Base-by-base conservation (phyloP, 2,329 filamentous ascomycete species). In the Diaporthe batatas region DNA sequence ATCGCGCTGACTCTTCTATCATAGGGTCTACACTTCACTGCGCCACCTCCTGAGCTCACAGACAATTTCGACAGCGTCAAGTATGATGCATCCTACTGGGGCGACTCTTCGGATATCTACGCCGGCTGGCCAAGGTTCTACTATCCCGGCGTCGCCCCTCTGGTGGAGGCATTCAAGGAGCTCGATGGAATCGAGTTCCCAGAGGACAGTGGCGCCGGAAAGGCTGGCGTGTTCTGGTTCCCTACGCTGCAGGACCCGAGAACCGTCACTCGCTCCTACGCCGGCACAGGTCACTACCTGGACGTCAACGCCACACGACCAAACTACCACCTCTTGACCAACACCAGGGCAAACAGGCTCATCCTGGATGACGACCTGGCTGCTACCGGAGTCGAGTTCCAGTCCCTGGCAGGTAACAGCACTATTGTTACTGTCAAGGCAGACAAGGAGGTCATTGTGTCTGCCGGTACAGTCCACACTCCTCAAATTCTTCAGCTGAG, bases 361-460 rank as follows among this genome's bases (percentile, higher is more conserved):
- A 55, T 80, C 0, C 6, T 67, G 2, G 51, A 67, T 6, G 59
- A 72, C 18, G 25, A 72, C 14, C 67, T 82, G 11, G 73, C 72
- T 6, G 81, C 80, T 1, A 80, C 77, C 0, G 81, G 81, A 4
- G 80, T 83, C 32, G 70, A 76, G 39, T 82, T 81, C 68, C 72
- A 75, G 25, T 77, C 76, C 2, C 29, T 29, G 29, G 29, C 29
- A 34, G 54, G 57, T 7, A 78, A 77, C 7, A 70, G 59, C 7
- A 55, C 75, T 11, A 10, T 71, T 39, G 34, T 67, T 8, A 62
- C 54, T 12, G 76, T 82, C 34, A 77, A 75, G 29, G 81, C 79
- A 59, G 79, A 77, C 1, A 81, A 80, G 36, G 85, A 87, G 74
- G 80, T 87, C 18, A 83, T 87, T 23, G 71, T 88, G 23, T 80